These are phyloP conservation scores for Penicillium cosmopolitanum DNA, from an alignment of 495 filamentous ascomycete genomes.

Conservation along the genomic window DNA sequence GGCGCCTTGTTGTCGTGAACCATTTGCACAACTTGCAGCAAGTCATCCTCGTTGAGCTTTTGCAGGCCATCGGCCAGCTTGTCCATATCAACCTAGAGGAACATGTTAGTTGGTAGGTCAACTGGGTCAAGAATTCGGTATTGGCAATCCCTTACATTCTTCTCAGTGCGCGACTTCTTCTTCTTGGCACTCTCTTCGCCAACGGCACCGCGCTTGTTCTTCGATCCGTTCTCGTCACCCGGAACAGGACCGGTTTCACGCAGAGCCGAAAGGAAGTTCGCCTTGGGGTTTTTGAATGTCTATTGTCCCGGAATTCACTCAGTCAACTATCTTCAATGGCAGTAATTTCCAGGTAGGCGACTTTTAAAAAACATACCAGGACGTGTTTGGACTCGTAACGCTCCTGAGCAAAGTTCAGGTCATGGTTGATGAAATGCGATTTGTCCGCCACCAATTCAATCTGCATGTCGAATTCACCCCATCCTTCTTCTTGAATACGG, in stretches of 20 bases:
- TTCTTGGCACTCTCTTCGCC: slow-evolving; percentile 70
- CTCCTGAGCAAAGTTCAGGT: slow-evolving; percentile 84
- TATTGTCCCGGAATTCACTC: slow-evolving; percentile 22
- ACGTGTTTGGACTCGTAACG: slow-evolving; percentile 84
- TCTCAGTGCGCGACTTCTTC: slow-evolving; percentile 68
- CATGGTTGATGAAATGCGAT: slow-evolving; percentile 78
- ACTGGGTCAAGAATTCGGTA: not conserved
- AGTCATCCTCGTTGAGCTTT: slow-evolving; percentile 82
- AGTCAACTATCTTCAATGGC: not conserved
- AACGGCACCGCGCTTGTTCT: slow-evolving; percentile 50
- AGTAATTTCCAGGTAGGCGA: not conserved
- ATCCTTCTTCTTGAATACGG: slow-evolving; percentile 88
- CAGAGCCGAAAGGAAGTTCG: slow-evolving; percentile 72
- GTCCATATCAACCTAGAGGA: slow-evolving; percentile 77
- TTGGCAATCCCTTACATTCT: slow-evolving; percentile 53
- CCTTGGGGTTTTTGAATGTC: slow-evolving; percentile 91
- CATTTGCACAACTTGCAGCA: slow-evolving; percentile 94
- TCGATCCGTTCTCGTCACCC: slow-evolving; percentile 69
- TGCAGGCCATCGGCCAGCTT: slow-evolving; percentile 94
- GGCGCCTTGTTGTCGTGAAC: slow-evolving; percentile 93
- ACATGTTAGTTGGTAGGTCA: slow-evolving; percentile 15
- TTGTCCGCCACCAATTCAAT: slow-evolving; percentile 83
- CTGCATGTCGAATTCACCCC: slow-evolving; percentile 98
- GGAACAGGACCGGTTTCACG: slow-evolving; percentile 82
- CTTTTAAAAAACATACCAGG: slow-evolving; percentile 57